Evolutionary conservation across 257 asterid genomes (phyloP), one percentile per base, ranked within the genome.

Genomic region (Solanum chiquidenum): DNA sequence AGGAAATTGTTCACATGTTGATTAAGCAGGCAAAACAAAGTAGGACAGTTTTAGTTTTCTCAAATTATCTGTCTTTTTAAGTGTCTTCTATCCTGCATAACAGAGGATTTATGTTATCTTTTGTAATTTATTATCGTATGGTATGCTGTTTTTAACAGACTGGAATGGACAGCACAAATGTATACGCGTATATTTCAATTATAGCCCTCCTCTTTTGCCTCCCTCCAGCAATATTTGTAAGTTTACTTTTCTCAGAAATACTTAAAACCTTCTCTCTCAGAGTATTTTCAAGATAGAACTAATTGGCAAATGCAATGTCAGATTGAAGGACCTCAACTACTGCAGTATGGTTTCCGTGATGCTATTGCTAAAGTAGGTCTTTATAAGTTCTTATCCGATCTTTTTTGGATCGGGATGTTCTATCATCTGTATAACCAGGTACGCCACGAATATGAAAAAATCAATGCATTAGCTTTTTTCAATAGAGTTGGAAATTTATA

Each of bases 391-490:
- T 1, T 95, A 89, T 85, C 95, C 9, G 98, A 97, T 88, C 99
- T 97, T 90, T 95, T 97, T 91, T 97, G 99, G 99, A 98, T 97
- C 4, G 99, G 99, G 88, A 94, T 97, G 99, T 96, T 97, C 91
- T 97, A 97, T 91, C 99, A 97, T 87, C 96, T 97, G 87, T 97
- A 97, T 95, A 97, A 97, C 89, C 99, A 97, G 99, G 99, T 96
- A 93, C 9, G 27, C 6, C n/a, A 35, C 0, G 25, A 27, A 16
- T 16, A 16, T 13, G 37, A 27, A n/a, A 33, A 16, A 27, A 27
- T 79, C 18, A 80, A 46, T 0, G 1, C 66, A 80, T 46, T 80
- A 27, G 40, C 25, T 7, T 8, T 27, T 76, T 46, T 9, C n/a
- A 46, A 9, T 46, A 76, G 27, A 80, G 40, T 46, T 44, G 18